phyloP scores from a whole-genome alignment of 2,329 filamentous ascomycete genomes.

The Thelonectria discophora region DNA sequence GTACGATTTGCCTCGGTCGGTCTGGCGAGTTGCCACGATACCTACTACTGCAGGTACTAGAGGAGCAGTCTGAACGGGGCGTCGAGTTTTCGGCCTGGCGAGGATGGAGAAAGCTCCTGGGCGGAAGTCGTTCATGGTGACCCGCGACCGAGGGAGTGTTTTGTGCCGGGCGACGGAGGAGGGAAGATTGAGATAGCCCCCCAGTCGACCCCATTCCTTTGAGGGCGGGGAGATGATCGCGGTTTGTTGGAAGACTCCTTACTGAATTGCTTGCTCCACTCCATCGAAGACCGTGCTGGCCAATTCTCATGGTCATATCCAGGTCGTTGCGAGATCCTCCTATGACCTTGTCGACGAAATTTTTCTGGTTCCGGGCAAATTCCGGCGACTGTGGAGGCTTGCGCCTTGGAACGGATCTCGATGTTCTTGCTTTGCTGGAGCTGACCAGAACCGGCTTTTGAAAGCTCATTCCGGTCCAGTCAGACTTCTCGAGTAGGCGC shows the following conservation, averaged over 20 bases:
- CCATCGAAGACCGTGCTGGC: conserved; percentile 43
- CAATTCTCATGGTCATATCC: conserved; percentile 42
- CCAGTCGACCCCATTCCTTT: conserved; percentile 4
- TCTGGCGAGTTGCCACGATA: conserved; percentile 3
- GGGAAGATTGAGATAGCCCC: neutral
- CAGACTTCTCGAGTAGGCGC: conserved; percentile 38
- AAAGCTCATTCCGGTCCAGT: conserved; percentile 46
- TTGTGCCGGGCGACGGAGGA: neutral
- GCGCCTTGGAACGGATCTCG: neutral
- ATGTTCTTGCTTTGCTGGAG: conserved; percentile 1
- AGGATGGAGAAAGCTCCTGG: neutral
- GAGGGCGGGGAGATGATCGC: conserved; percentile 2
- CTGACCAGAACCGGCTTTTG: conserved; percentile 43
- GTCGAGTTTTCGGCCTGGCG: neutral
- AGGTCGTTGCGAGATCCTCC: neutral
- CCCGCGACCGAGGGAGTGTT: neutral
- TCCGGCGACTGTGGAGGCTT: neutral
- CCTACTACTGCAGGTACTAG: neutral
- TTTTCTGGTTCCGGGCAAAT: neutral
- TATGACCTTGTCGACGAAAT: too few species aligned
- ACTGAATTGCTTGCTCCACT: conserved; percentile 41
- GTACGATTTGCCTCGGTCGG: conserved; percentile 28
- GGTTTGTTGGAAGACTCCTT: conserved; percentile 28
- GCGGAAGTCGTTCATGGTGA: neutral
- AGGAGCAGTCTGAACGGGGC: neutral